These are phyloP conservation scores for Coemansia umbellata DNA, from an alignment of 192 early-diverging fungal species.

Conservation along the genomic window DNA sequence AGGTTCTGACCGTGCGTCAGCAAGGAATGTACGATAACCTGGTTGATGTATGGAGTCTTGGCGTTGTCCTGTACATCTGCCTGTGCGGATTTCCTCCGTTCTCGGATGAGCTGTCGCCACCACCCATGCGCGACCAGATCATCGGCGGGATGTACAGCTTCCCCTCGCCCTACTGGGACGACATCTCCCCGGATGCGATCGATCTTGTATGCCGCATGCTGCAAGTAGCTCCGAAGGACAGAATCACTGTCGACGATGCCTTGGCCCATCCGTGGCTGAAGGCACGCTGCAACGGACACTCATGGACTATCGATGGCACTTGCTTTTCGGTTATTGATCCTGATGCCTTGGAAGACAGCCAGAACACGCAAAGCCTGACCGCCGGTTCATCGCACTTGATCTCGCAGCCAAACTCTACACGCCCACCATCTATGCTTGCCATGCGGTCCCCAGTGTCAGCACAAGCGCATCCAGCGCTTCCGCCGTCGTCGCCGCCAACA, in stretches of 20 bases:
- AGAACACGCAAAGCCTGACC: slow-evolving; percentile 43
- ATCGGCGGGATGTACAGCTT: slow-evolving; percentile 70
- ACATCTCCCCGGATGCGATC: slow-evolving; percentile 58
- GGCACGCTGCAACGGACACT: slow-evolving; percentile 15
- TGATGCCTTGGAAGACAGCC: slow-evolving; percentile 36
- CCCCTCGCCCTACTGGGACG: slow-evolving; percentile 77
- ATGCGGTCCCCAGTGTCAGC: slow-evolving; percentile 7
- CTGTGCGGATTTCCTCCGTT: slow-evolving; percentile 91
- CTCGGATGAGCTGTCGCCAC: slow-evolving; percentile 57
- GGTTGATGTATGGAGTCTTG: slow-evolving; percentile 93
- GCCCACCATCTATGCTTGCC: background rate
- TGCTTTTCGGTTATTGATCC: slow-evolving; percentile 42
- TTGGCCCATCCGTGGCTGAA: slow-evolving; percentile 56
- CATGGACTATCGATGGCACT: slow-evolving; percentile 25
- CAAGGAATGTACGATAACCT: slow-evolving; percentile 69
- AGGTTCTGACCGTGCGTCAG: slow-evolving; percentile 72
- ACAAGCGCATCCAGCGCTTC: background rate
- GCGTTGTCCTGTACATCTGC: slow-evolving; percentile 91
- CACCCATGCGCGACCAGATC: slow-evolving; percentile 62
- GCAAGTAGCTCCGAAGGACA: slow-evolving; percentile 43
- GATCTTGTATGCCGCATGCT: slow-evolving; percentile 53
- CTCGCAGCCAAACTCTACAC: slow-evolving; percentile 11
- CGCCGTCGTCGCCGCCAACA: slow-evolving; percentile 12
- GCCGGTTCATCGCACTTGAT: slow-evolving; percentile 32
- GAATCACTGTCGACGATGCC: slow-evolving; percentile 54